These are phyloP conservation scores for Strobilomyces confusus DNA, from an alignment of 768 basidiomycete species.

Conservation along the genomic window DNA sequence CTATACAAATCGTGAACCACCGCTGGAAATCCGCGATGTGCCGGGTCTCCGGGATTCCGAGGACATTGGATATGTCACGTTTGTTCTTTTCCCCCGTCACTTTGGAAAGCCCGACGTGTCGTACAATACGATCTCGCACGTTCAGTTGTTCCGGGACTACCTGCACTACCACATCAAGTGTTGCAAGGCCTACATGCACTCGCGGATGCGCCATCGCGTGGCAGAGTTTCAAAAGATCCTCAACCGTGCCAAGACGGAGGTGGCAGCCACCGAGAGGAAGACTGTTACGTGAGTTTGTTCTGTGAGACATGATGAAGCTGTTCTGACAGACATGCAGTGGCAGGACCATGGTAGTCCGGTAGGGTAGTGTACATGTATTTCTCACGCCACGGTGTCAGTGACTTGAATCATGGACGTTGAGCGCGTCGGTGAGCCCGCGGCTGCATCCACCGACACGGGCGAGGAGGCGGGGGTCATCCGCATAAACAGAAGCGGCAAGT, in stretches of 20 bases:
- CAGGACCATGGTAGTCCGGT: conserved; percentile 54
- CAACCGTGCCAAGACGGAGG: conserved; percentile 94
- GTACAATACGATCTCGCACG: conserved; percentile 82
- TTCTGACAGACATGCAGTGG: conserved; percentile 38
- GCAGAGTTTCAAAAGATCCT: conserved; percentile 94
- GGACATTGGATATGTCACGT: conserved; percentile 94
- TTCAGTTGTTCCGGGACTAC: conserved; percentile 96
- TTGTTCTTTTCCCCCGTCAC: conserved; percentile 96
- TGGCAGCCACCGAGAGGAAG: conserved; percentile 76
- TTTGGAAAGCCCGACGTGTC: conserved; percentile 71
- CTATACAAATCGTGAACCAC: conserved; percentile 92
- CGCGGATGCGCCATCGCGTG: conserved; percentile 90
- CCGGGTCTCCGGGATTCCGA: conserved; percentile 78
- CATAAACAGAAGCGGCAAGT: conserved; percentile 54
- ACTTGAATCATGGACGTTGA: conserved; percentile 17
- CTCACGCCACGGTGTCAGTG: conserved; percentile 17
- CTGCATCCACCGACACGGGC: background rate
- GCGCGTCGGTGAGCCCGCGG: background rate
- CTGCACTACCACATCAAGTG: conserved; percentile 99
- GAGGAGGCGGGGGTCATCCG: conserved; percentile 33
- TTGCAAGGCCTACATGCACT: conserved; percentile 99
- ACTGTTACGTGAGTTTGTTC: conserved; percentile 67
- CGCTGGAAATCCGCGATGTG: conserved; percentile 90
- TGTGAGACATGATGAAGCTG: background rate
- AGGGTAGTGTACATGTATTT: conserved; percentile 19